Base-by-base conservation (phyloP, 2,329 filamentous ascomycete genomes). In the Periconia sp. region DNA sequence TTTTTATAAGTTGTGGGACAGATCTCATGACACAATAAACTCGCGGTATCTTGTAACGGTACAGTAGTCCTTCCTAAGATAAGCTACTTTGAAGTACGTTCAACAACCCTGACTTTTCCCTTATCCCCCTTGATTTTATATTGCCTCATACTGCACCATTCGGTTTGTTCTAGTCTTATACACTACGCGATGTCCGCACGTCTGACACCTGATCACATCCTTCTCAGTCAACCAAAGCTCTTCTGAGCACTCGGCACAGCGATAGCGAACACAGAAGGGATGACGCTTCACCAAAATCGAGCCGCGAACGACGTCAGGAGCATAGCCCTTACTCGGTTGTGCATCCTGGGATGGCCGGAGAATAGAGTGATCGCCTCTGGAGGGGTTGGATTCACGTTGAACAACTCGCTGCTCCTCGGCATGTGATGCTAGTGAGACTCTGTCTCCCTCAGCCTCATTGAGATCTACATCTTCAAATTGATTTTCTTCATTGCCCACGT, bases 91-190 rank as follows among this genome's bases (percentile, higher is more conserved):
- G n/a, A n/a, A n/a, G n/a, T n/a, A n/a, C n/a, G n/a, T n/a, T n/a
- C n/a, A n/a, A n/a, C n/a, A n/a, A n/a, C n/a, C n/a, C n/a, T n/a
- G n/a, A n/a, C n/a, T n/a, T n/a, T n/a, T n/a, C n/a, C n/a, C n/a
- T n/a, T n/a, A n/a, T n/a, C n/a, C n/a, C n/a, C n/a, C n/a, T n/a
- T n/a, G n/a, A n/a, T n/a, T n/a, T 19, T 40, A 53, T 13, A 46
- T 19, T 21, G 52, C 52, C 22, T 59, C 49, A 50, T 57, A 59
- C 23, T 59, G 50, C 30, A 54, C 41, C 21, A 60, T 54, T 37
- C 38, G 46, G 22, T 48, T 44, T 36, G 45, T 55, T 33, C 54
- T 19, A 35, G 21, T 12, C 38, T 60, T 63, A 12, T 32, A 46
- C 25, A 55, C 13, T 0, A 44, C 15, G 23, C 36, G 10, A 12